Evolutionary conservation across 768 basidiomycete species (phyloP).

Genomic region (Gautieria morchelliformis): DNA sequence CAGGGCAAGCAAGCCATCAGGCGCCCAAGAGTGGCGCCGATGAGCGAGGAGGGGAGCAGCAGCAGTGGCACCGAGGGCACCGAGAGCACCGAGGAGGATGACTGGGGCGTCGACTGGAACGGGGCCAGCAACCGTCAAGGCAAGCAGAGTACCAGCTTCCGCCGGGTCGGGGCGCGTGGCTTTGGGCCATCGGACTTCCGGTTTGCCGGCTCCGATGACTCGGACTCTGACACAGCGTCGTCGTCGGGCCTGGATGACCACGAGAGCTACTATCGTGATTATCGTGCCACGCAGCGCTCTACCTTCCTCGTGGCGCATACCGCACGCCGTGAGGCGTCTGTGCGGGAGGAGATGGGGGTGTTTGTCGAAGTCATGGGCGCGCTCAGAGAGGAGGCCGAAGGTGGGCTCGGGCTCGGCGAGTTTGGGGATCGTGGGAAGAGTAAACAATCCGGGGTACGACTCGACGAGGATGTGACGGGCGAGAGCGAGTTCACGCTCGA

Average conservation of each 20-base stretch:
- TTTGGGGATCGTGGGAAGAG: conserved; percentile 17
- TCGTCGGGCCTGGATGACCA: not conserved
- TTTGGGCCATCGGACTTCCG: conserved; percentile 8
- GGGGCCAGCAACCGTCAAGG: not conserved
- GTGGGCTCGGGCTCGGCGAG: conserved; percentile 7
- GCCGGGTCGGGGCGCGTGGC: not conserved
- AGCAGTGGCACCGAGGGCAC: not conserved
- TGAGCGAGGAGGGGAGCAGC: not conserved
- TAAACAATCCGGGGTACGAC: conserved; percentile 17
- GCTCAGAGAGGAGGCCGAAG: conserved; percentile 25
- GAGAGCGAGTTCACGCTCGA: conserved; percentile 66
- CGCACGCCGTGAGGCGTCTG: conserved; percentile 48
- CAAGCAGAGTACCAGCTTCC: not conserved
- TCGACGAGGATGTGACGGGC: conserved; percentile 18
- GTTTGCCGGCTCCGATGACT: conserved; percentile 5
- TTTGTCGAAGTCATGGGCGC: conserved; percentile 62
- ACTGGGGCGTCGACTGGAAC: not conserved
- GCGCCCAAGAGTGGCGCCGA: not conserved
- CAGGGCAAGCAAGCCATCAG: conserved; percentile 22
- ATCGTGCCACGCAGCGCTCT: conserved; percentile 68
- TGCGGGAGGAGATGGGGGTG: conserved; percentile 59
- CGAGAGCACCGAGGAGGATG: conserved; percentile 26
- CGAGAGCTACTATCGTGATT: conserved; percentile 63
- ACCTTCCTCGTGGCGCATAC: conserved; percentile 73
- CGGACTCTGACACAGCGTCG: not conserved